Conservation (phyloP, 345 rosid genomes). For the Brassica carinata region DNA sequence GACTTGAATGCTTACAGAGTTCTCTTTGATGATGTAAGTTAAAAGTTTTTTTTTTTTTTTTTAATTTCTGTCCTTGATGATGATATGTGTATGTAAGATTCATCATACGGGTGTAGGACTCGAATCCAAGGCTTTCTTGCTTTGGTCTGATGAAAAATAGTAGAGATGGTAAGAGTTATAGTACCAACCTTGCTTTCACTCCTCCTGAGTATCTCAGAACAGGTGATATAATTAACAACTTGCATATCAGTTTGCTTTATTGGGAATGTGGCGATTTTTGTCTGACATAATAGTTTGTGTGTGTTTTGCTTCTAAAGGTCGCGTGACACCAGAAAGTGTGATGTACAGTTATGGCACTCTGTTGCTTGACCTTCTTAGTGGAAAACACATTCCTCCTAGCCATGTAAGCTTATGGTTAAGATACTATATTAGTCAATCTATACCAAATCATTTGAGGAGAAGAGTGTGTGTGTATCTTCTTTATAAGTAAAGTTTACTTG, state of each 20-base stretch:
- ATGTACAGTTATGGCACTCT: slow-evolving; percentile 96
- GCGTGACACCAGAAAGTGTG: slow-evolving; percentile 93
- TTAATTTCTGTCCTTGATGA: not conserved
- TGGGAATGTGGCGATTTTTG: not conserved
- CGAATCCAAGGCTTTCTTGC: slow-evolving; percentile 86
- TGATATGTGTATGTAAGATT: not conserved
- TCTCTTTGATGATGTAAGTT: slow-evolving; percentile 78
- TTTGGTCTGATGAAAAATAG: slow-evolving; percentile 97
- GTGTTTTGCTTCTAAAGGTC: slow-evolving; percentile 52
- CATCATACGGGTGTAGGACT: slow-evolving; percentile 55
- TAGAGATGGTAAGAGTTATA: slow-evolving; percentile 92
- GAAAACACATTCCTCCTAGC: slow-evolving; percentile 94
- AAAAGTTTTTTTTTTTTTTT: not conserved
- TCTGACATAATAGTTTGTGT: not conserved
- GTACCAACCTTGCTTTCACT: slow-evolving; percentile 92
- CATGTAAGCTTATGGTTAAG: slow-evolving; percentile 59
- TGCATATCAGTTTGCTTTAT: not conserved
- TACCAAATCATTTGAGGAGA: not conserved
- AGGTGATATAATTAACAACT: slow-evolving; percentile 43
- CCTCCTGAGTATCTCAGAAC: slow-evolving; percentile 97
- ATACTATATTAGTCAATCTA: not conserved
- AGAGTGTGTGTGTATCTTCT: not conserved
- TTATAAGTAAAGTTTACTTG: not conserved
- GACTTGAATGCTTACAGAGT: slow-evolving; percentile 94
- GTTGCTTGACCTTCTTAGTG: slow-evolving; percentile 94